A percentile compares a stretch with the other conserved stretches of the same genome.
phyloP scores from a whole-genome alignment of 345 rosid species.

The Populus nigra region DNA sequence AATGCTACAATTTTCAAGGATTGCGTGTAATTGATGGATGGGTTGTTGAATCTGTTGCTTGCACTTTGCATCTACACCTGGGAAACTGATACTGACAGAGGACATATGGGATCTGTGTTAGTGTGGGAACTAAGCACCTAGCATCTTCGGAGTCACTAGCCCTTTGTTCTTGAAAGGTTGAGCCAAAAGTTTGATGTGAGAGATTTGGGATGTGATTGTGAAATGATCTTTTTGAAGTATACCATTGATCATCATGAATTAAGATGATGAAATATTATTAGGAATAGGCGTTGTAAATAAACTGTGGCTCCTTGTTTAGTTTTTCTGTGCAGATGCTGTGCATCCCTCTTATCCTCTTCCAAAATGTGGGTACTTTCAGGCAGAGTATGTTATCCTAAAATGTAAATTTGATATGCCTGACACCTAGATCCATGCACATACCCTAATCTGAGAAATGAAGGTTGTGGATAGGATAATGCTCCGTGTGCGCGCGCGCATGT shows the following conservation, averaged over 20 bases:
- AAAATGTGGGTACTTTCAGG: neutral
- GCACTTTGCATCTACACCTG: neutral
- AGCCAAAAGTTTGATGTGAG: neutral
- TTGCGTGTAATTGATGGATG: neutral
- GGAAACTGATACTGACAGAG: neutral
- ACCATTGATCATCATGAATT: neutral
- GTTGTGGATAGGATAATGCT: neutral
- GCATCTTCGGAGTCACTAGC: neutral
- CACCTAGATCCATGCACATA: neutral
- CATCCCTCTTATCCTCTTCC: neutral
- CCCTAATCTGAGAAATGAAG: neutral
- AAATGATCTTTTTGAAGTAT: neutral
- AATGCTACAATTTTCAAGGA: neutral
- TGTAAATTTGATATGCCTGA: neutral
- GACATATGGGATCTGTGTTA: neutral
- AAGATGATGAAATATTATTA: neutral
- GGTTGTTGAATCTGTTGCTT: neutral
- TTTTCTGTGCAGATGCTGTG: neutral
- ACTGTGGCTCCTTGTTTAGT: neutral
- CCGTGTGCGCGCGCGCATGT: no score
- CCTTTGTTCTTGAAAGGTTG: neutral
- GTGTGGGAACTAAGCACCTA: neutral
- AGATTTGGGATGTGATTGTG: neutral
- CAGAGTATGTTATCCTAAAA: neutral
- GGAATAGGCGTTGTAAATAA: neutral